phyloP scores from a whole-genome alignment of 257 asterid species.

The Solanum tarapatanum region DNA sequence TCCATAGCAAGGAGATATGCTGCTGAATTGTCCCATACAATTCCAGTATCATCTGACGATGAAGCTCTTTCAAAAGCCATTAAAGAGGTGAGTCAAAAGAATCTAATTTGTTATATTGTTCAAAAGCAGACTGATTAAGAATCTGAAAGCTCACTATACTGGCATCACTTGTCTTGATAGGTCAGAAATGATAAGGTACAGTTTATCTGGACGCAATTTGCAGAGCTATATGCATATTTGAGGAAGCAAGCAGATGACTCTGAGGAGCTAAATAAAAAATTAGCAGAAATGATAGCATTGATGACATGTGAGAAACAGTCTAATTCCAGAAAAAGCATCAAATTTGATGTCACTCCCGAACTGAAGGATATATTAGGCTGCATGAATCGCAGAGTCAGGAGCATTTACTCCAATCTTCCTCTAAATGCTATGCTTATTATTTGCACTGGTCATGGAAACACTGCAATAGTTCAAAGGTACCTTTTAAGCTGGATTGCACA shows the following conservation, averaged over 20 bases:
- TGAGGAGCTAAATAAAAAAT: conserved; percentile 40
- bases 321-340: conserved; percentile 31
- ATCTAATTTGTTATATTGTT: background rate
- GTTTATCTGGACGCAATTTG: conserved; percentile 80
- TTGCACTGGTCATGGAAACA: conserved; percentile 95
- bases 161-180: conserved; percentile 18
- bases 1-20: conserved; percentile 69
- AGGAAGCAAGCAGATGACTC: conserved; percentile 61
- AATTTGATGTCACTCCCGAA: conserved; percentile 48
- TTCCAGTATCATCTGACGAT: conserved; percentile 74
- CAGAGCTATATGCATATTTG: conserved; percentile 56
- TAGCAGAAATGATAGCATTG: conserved; percentile 89
- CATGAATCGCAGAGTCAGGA: conserved; percentile 48
- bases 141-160: background rate
- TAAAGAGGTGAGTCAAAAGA: conserved; percentile 56
- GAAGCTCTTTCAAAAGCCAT: conserved; percentile 80
- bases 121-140: background rate
- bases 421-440: conserved; percentile 70
- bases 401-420: conserved; percentile 61
- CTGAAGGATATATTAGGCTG: conserved; percentile 60
- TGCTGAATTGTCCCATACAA: conserved; percentile 64
- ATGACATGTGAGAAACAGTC: conserved; percentile 57
- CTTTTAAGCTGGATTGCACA: background rate
- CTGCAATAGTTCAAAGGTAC: conserved; percentile 75
- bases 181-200: conserved; percentile 60